Base-by-base conservation (phyloP, 805 yeast genomes). In the Kurtzmaniella cleridarum region DNA sequence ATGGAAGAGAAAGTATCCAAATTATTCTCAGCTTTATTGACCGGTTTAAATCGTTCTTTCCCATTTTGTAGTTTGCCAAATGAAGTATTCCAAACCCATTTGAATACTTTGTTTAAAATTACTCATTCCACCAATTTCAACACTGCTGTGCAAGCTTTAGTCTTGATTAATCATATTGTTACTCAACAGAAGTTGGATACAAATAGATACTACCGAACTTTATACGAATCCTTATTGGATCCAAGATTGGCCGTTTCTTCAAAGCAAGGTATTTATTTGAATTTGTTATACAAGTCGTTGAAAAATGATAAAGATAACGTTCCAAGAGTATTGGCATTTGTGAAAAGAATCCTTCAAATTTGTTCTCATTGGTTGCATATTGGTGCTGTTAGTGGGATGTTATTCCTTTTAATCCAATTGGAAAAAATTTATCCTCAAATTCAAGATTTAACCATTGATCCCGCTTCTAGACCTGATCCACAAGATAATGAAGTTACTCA, bases 31-130 rank as follows among this genome's bases (percentile, higher is more conserved):
- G 96, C 96, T 12, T 73, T 93, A 41, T 75, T 93, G 48, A 88
- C 98, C 1, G 98, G 98, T 49, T 76, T 93, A 42, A 93, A 93
- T 59, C 84, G 98, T 64, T 90, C 98, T 0, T 91, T 87, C 72
- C 98, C 98, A 40, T 93, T 86, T 58, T 80, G 95, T 2, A 73
- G 79, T 46, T 68, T 93, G 39, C 81, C 88, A 13, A 74, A 79
- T 29, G 80, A 82, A 23, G 75, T 77, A 5, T 87, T 82, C 54
- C 77, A 79, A 47, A 69, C 75, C 44, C 97, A 93, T 63, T 69
- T 91, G 54, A 83, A 87, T 54, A 82, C 95, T 0, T 66, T 93
- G 41, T 93, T 84, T 73, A 79, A 78, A 53, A 91, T 91, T 57
- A 90, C 97, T 4, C 97, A 91, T 60, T 83, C 96, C 13, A 79